Evolutionary conservation across 2,329 filamentous ascomycete species (phyloP), one percentile per base, ranked within the genome.

Genomic region (Phaeosphaeriaceae sp.): DNA sequence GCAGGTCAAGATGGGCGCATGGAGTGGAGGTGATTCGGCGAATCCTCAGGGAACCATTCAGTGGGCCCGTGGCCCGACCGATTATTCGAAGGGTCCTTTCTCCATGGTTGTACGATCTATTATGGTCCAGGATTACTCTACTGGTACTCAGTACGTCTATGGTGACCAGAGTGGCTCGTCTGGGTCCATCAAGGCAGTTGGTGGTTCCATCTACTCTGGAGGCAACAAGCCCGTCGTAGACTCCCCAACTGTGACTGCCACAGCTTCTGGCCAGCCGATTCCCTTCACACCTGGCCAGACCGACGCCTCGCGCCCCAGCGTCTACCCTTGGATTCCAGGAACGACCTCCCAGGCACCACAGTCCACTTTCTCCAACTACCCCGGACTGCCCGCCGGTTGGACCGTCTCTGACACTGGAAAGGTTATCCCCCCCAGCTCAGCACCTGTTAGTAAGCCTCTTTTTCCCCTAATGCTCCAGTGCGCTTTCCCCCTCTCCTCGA

Each of bases 1-100:
- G 92, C 90, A 93, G 79, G 81, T 98, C 80, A 96, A 94, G 79
- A 88, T 98, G 69, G 95, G 95, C 60, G 83, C 90, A 56, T 99
- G 95, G 95, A 89, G 92, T 53, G 95, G 93, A 71, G 95, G 95
- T 67, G 95, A 98, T 77, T 79, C 92, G 0, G 84, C 83, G 25
- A 97, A 98, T 77, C 73, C 88, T 1, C 76, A 84, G 15, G 95
- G 95, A 57, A 98, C 94, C 17, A 92, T 98, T 69, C 83, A 88
- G 64, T 99, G 95, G 95, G 91, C 95, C 56, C 86, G 90, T 54
- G 95, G 95, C 15, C 85, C 87, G 49, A 97, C 92, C 49, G 88
- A 97, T 80, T 99, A 95, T 81, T 84, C 85, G 56, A 73, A 89
- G 62, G 94, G 91, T 0, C 95, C 95, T 1, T 99, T 91, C 81